Base-by-base conservation (phyloP, 495 filamentous ascomycete species). In the Penicillium odoratum region DNA sequence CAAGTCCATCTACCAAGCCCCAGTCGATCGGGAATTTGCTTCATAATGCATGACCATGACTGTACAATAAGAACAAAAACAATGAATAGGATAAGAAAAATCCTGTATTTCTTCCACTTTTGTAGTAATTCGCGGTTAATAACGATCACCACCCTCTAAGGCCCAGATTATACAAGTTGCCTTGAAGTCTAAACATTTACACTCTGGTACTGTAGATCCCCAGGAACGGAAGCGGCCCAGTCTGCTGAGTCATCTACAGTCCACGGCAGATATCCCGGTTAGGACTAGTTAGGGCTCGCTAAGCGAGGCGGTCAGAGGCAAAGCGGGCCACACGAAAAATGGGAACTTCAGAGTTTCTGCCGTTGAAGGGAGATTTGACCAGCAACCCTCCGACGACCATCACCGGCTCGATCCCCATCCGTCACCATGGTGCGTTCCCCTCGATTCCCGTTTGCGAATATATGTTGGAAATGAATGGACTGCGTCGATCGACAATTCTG, bases 351-450 rank as follows among this genome's bases (percentile, higher is more conserved):
- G 60, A 33, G 28, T 69, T 68, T 69, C 65, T 69, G 66, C 66
- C 66, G 66, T 66, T 45, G 47, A 65, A 67, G 66, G 66, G 73
- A 74, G 74, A 76, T 70, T 75, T 75, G 76, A 77, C 76, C 78
- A 80, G 78, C 77, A 79, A 71, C 74, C 76, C 70, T 73, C 72
- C 72, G 72, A 72, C 75, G 77, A 80, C 75, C 70, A 76, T 62
- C 69, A 68, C 69, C 70, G 73, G 69, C 75, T 80, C 84, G 82
- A 83, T 84, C 81, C 77, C 81, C 81, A 79, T 78, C 80, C 77
- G 78, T 77, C 83, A 85, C 74, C 78, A 87, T 87, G 84, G 84
- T 87, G 72, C 74, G 83, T 76, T 65, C 51, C 61, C 64, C 56
- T 61, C 59, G 61, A 64, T 49, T 60, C 33, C 50, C 36, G 16